A percentile compares a stretch with the other conserved stretches of the same genome.
phyloP scores from a whole-genome alignment of 2,329 filamentous ascomycete genomes.

The Aspergillus sp. region DNA sequence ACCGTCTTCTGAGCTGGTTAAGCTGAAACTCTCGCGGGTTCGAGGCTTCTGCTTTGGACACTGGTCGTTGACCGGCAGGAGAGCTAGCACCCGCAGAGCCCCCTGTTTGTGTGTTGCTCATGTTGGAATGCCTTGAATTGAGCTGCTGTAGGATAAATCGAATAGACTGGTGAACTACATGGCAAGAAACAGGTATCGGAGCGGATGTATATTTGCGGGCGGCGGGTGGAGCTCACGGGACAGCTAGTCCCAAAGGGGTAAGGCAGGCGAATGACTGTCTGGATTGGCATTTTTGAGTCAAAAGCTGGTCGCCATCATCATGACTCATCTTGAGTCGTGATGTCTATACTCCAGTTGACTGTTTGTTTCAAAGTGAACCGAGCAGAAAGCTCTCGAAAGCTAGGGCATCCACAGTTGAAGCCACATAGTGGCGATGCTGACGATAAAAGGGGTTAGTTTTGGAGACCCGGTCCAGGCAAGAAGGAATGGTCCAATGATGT shows the following conservation, averaged over 20 bases:
- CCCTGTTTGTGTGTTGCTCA: constrained; percentile 6
- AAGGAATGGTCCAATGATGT: background rate
- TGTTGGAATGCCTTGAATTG: background rate
- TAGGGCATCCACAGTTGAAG: background rate
- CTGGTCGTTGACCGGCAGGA: constrained; percentile 59
- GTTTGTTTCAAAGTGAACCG: background rate
- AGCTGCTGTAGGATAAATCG: background rate
- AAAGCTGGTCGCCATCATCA: constrained; percentile 1
- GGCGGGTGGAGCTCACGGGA: constrained; percentile 4
- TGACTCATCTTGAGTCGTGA: constrained; percentile 3
- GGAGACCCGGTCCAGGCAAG: background rate
- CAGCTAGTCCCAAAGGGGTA: background rate
- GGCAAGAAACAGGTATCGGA: background rate
- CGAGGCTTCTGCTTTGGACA: constrained; percentile 63
- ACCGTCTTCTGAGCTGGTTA: constrained; percentile 70
- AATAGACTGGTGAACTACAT: background rate
- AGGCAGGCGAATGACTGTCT: background rate
- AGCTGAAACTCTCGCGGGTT: constrained; percentile 75
- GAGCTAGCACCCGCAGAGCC: constrained; percentile 39
- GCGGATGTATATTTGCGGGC: background rate
- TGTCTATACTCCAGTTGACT: background rate
- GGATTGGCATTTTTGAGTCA: background rate
- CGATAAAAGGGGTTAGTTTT: background rate
- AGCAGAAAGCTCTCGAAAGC: background rate
- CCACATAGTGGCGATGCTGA: background rate